Base-by-base conservation (phyloP, 805 yeast species). In the Candida silvicultrix region DNA sequence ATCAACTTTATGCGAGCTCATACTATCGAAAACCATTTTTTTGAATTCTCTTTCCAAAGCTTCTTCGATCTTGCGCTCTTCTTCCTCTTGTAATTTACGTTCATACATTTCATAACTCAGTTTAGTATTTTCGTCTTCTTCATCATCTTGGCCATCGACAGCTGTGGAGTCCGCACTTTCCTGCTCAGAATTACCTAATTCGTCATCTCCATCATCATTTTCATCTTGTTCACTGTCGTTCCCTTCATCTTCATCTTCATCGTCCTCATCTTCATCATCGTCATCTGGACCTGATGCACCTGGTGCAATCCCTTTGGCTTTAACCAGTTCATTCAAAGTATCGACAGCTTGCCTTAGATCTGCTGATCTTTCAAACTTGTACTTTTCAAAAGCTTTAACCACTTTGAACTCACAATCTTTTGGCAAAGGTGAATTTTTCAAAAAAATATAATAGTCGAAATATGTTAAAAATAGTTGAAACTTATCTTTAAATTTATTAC, bases 401-500 rank as follows among this genome's bases (percentile, higher is more conserved):
- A 86, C 52, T 41, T 70, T 71, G 52, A 80, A 81, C 38, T 75
- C 75, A 2, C 78, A 64, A 40, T 84, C 94, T 49, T 73, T 68
- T 0, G 95, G 89, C 15, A 85, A 45, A 1, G 88, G 85, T 41
- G 64, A 71, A 3, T 62, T 62, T 55, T 89, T 89, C 29, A 83
- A 74, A 60, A 72, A 75, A 5, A 77, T 61, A 57, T 86, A 89
- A 60, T 80, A 89, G 55, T 89, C 94, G 49, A 88, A 81, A 52
- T 79, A 82, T 23, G 71, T 70, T 47, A 83, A 53, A 47, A 83
- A 75, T 0, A 68, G 44, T 1, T 59, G 54, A 12, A 78, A 42
- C 34, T 69, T 65, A 4, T 55, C 47, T 14, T 28, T 40, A 9
- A 50, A 44, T 11, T 50, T 52, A 2, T 51, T 46, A 20, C 46